These are phyloP conservation scores for Chaetomium sp. DNA, from an alignment of 2,329 filamentous ascomycete species.

Conservation along the genomic window DNA sequence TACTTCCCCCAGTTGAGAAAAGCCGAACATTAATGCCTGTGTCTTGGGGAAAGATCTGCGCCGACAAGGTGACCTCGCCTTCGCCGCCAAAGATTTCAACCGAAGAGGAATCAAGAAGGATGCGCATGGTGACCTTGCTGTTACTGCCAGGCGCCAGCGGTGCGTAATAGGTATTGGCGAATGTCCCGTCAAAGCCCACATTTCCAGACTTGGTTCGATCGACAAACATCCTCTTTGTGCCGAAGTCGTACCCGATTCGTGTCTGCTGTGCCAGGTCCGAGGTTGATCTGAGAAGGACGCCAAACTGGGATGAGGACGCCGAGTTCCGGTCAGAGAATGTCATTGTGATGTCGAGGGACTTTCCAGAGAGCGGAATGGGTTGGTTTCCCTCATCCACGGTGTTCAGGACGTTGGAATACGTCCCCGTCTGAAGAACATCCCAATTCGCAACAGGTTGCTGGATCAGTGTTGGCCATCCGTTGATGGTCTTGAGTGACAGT, in stretches of 20 bases:
- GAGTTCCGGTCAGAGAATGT: constrained; percentile 14
- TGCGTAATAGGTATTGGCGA: constrained; percentile 9
- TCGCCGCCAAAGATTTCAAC: constrained; percentile 14
- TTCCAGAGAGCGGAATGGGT: constrained; percentile 9
- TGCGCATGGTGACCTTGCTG: constrained; percentile 11
- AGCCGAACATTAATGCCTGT: constrained; percentile 1
- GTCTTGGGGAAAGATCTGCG: constrained; percentile 15
- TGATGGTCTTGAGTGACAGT: constrained; percentile 16
- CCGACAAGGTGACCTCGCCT: constrained; percentile 17
- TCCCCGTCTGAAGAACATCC: constrained; percentile 6
- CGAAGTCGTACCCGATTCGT: constrained; percentile 13
- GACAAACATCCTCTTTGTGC: constrained; percentile 13
- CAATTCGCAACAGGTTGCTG: constrained; percentile 10
- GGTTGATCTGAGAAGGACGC: constrained; percentile 11
- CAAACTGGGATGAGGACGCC: constrained; percentile 12
- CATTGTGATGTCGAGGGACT: constrained; percentile 12
- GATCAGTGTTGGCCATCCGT: constrained; percentile 15
- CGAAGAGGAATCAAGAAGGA: constrained; percentile 15
- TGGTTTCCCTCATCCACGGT: constrained; percentile 2
- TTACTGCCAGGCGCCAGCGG: constrained; percentile 9
- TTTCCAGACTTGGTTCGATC: constrained; percentile 18
- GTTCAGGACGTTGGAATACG: constrained; percentile 9
- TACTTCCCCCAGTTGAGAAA: constrained; percentile 15
- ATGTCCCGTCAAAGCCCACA: constrained; percentile 16
- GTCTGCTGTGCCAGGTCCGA: constrained; percentile 13